Base-by-base conservation (phyloP, 2,329 filamentous ascomycete species). In the Parasarocladium wereldwijsianum region DNA sequence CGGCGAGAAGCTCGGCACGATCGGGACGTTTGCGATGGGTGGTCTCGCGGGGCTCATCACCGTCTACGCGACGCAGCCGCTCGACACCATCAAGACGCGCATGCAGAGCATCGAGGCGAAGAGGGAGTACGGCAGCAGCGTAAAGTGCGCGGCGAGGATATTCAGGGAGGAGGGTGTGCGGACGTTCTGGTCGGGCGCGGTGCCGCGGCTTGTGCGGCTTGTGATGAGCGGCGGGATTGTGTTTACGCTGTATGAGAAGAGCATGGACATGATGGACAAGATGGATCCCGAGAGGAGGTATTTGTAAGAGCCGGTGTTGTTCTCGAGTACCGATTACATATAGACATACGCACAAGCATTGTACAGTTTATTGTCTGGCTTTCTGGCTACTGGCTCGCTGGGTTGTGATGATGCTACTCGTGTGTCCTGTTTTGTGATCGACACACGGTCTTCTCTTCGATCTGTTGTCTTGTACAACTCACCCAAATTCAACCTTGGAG, bases 161-260 rank as follows among this genome's bases (percentile, higher is more conserved):
- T 79, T 90, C 52, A 81, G 74, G 55, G 75, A 94, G 31, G 90
- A 98, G 56, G 87, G 90, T 3, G 33, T 96, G 9, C 51, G 87
- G 23, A 93, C 86, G 1, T 81, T 96, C 40, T 98, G 90, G 90
- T 87, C 82, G 41, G 90, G 90, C 16, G 87, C 90, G 14, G 48
- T 96, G 41, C 90, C 90, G 1, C 66, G 90, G 32, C 55, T 98
- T 44, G 87, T 75, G 15, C 66, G 90, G 34, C 52, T 98, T 42
- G 80, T 94, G 24, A 55, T 96, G 54, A 94, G 85, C 46, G 90
- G 90, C 33, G 90, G 90, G 12, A 93, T 98, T 46, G 90, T 98
- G 23, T 98, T 98, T 49, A 92, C 90, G 14, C 92, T 96, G 76
- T 90, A 94, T 51, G 87, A 96, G 61, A 94, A 94, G 68, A 81